Evolutionary conservation across 805 yeast genomes (phyloP).

Genomic region (Saturnispora hagleri): DNA sequence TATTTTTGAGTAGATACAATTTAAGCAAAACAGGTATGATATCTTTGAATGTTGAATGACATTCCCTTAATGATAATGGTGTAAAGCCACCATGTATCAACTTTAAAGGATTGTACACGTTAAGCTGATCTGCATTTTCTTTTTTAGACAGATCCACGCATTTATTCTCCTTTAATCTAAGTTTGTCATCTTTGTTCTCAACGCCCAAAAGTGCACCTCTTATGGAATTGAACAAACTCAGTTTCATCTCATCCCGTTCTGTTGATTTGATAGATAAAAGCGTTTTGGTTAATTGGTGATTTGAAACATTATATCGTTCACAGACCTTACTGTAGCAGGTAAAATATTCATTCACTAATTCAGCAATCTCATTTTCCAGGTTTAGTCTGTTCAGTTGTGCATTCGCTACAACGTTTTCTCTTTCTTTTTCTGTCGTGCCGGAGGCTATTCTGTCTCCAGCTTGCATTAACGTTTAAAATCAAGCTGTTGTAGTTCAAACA

Average conservation of each 20-base stretch:
- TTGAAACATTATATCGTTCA: neutral
- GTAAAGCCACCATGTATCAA: slow-evolving; percentile 24
- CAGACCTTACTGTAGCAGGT: neutral
- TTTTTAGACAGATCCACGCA: slow-evolving; percentile 9
- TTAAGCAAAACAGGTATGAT: slow-evolving; percentile 9
- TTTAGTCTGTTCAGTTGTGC: neutral
- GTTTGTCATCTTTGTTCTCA: slow-evolving; percentile 9
- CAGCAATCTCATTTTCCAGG: slow-evolving; percentile 2
- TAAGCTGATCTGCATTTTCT: slow-evolving; percentile 4
- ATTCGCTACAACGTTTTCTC: slow-evolving; percentile 13
- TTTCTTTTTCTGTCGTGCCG: slow-evolving; percentile 9
- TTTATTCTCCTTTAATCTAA: slow-evolving; percentile 3
- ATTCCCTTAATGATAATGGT: slow-evolving; percentile 14
- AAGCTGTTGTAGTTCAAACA: neutral
- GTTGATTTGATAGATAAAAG: slow-evolving; percentile 8
- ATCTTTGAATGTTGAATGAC: slow-evolving; percentile 13
- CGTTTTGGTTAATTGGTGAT: neutral
- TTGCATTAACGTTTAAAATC: neutral
- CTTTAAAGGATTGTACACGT: slow-evolving; percentile 15
- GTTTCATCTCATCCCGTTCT: slow-evolving; percentile 12
- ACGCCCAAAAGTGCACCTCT: slow-evolving; percentile 10
- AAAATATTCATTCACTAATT: neutral
- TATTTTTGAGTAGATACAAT: slow-evolving; percentile 10
- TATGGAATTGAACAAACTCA: slow-evolving; percentile 1
- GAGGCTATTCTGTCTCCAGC: neutral